These are phyloP conservation scores for Kregervanrija fluxuum DNA, from an alignment of 805 yeast genomes.

Conservation along the genomic window DNA sequence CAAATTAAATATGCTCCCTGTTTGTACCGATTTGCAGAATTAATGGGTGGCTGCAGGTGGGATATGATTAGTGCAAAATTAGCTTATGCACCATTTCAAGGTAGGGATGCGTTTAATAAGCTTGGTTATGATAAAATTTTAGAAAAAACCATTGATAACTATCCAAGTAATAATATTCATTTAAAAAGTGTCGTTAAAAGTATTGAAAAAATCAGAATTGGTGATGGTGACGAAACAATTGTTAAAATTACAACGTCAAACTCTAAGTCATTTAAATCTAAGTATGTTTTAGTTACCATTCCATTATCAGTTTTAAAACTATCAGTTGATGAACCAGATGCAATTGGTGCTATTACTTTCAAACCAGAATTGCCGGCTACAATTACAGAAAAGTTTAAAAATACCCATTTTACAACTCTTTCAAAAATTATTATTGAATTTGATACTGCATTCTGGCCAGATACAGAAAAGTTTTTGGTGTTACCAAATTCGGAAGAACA, in stretches of 20 bases:
- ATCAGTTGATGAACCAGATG: constrained; percentile 16
- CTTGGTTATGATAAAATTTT: constrained; percentile 23
- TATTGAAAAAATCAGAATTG: constrained; percentile 20
- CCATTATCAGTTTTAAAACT: constrained; percentile 41
- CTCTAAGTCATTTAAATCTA: constrained; percentile 15
- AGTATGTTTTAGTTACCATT: constrained; percentile 40
- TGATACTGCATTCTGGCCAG: constrained; percentile 37
- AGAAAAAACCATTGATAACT: constrained; percentile 21
- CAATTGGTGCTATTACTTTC: constrained; percentile 24
- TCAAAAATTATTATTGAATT: constrained; percentile 42
- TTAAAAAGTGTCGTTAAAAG: constrained; percentile 16
- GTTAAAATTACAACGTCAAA: constrained; percentile 12
- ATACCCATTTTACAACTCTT: constrained; percentile 31
- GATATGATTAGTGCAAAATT: constrained; percentile 22
- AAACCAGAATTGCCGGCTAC: constrained; percentile 31
- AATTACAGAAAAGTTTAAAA: constrained; percentile 22
- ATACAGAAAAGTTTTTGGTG: constrained; percentile 24
- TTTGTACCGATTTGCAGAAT: constrained; percentile 22
- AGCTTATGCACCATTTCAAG: constrained; percentile 20
- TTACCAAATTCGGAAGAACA: constrained; percentile 21
- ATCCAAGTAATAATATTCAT: constrained; percentile 18
- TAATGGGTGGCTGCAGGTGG: constrained; percentile 25
- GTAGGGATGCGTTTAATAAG: constrained; percentile 27
- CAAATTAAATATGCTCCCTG: constrained; percentile 25
- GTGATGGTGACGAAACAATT: constrained; percentile 5